Evolutionary conservation across 2,329 filamentous ascomycete species (phyloP).

Genomic region (Drechslera avenae): DNA sequence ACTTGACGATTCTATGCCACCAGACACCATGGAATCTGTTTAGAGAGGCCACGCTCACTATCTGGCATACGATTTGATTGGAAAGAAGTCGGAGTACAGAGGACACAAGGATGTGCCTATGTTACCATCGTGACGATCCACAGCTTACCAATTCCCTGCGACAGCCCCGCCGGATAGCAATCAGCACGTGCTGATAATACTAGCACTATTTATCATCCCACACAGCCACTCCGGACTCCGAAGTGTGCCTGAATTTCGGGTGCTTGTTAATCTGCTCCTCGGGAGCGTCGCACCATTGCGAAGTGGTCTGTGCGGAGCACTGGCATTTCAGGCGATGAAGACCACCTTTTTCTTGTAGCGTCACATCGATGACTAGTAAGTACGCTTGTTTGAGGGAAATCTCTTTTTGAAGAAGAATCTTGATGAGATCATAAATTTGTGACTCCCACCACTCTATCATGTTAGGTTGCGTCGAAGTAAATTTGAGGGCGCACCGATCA

Average conservation of each 20-base stretch:
- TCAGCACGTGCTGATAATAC: neutral
- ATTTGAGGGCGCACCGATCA: no score
- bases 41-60: constrained; percentile 6
- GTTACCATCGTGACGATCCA: no score
- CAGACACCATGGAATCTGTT: constrained; percentile 39
- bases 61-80: neutral
- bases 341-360: neutral
- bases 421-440: no score
- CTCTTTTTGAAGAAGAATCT: no score
- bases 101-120: no score
- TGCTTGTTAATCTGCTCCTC: constrained; percentile 17
- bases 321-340: constrained; percentile 22
- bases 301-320: constrained; percentile 32
- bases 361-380: neutral
- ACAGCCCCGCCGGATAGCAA: constrained; percentile 6
- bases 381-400: no score
- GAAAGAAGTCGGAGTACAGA: no score
- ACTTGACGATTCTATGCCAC: constrained; percentile 33
- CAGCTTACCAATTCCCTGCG: neutral
- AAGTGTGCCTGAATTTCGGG: constrained; percentile 30
- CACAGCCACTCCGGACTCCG: neutral
- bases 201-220: neutral
- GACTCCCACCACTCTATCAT: no score
- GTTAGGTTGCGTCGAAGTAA: no score
- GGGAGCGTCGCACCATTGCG: constrained; percentile 24